phyloP scores from a whole-genome alignment of 495 filamentous ascomycete species.

The Aspergillus taichungensis region DNA sequence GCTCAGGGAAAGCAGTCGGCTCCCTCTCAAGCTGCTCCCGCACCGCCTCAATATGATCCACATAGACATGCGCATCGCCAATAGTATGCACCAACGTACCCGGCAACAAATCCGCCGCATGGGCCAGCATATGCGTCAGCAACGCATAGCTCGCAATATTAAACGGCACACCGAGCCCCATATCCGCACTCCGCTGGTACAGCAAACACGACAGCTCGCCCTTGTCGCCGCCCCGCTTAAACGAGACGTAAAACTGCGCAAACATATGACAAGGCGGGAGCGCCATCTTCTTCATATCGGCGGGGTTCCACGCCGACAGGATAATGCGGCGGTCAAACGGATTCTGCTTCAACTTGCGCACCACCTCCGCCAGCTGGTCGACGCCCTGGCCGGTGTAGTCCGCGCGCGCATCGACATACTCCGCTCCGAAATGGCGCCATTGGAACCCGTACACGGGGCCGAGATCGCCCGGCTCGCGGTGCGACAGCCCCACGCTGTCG shows the following conservation, averaged over 20 bases:
- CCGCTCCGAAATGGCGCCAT: constrained; percentile 95
- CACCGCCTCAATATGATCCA: constrained; percentile 86
- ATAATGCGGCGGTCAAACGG: constrained; percentile 88
- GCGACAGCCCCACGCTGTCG: constrained; percentile 67
- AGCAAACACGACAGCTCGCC: constrained; percentile 75
- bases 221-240: constrained; percentile 40
- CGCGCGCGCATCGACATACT: constrained; percentile 66
- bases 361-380: constrained; percentile 81
- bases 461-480: constrained; percentile 79
- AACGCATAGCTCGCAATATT: constrained; percentile 94
- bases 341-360: constrained; percentile 68
- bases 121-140: constrained; percentile 87
- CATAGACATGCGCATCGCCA: constrained; percentile 93
- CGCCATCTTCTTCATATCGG: constrained; percentile 80
- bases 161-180: constrained; percentile 95
- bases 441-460: constrained; percentile 98
- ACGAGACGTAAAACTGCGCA: constrained; percentile 95
- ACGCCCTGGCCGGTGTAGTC: constrained; percentile 87
- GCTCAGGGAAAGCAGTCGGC: constrained; percentile 71
- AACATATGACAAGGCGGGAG: constrained; percentile 98
- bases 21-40: constrained; percentile 68
- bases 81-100: constrained; percentile 85
- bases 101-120: constrained; percentile 71
- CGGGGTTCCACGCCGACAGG: constrained; percentile 86
- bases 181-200: constrained; percentile 93